Evolutionary conservation across 495 filamentous ascomycete species (phyloP), one percentile per base, ranked within the genome.

Genomic region (Hypoxylon rickii): DNA sequence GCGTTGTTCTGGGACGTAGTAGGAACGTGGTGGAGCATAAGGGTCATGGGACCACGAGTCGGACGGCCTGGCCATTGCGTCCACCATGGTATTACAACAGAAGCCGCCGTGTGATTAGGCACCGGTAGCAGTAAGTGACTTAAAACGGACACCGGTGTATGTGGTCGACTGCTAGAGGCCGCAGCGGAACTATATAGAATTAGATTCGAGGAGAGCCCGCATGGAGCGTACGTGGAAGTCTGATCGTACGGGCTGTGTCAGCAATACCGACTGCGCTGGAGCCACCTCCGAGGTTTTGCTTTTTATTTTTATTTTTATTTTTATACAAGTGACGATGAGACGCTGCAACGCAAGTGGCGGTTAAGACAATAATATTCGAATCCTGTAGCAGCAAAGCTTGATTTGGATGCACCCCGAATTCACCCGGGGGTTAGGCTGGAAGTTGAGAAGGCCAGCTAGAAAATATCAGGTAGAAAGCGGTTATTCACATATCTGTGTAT

Each of bases 51-150:
- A 59, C 66, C 72, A 73, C 54, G 58, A 57, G 49, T 76, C 67
- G 55, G 69, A 63, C 57, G 69, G 73, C 67, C 72, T 74, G 56
- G 76, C 71, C 76, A 79, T 79, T 60, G 70, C 67, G 64, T 75
- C 73, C 59, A 74, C 61, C 67, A 74, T 70, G 67, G 67, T 70
- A 72, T 71, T 64, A 67, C 70, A 66, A 61, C 68, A 67, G 65
- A 75, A 68, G 38, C 61, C 62, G 66, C 55, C 52, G 62, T 70
- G 68, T 54, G 66, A 70, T 66, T 67, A 58, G 56, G 68, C 56
- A 48, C 69, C 72, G 63, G 67, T 73, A 40, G 68, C 70, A 63
- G 68, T 67, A 69, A 65, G 58, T 41, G 51, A 62, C 40, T 51
- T 50, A 42, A 52, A 61, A 29, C 37, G 43, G 52, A 47, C 32